A percentile compares a stretch with the other conserved stretches of the same genome.
These are phyloP conservation scores for Boechera divaricarpa DNA, from an alignment of 345 rosid genomes.

Conservation along the genomic window DNA sequence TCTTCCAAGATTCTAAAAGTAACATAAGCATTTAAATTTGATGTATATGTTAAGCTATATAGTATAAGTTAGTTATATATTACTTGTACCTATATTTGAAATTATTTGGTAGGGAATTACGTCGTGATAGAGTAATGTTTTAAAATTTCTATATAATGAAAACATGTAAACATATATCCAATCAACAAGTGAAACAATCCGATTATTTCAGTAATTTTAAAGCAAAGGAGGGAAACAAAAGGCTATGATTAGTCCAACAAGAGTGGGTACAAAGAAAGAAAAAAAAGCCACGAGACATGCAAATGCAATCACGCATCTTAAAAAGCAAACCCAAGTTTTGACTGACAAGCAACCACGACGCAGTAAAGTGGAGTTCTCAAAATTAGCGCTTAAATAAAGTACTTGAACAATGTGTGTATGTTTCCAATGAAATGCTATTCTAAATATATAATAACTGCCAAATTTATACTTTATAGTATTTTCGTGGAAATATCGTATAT, in stretches of 20 bases:
- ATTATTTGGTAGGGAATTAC: neutral
- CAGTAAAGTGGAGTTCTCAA: constrained; percentile 44
- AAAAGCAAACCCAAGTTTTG: constrained; percentile 39
- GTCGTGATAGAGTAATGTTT: neutral
- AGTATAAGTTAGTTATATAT: no score
- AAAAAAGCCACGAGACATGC: constrained; percentile 45
- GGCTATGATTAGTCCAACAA: constrained; percentile 46
- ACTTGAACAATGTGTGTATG: constrained; percentile 33
- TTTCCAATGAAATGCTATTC: constrained; percentile 30
- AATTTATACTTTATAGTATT: neutral
- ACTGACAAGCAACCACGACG: constrained; percentile 49
- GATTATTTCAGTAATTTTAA: constrained; percentile 28
- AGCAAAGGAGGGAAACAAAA: constrained; percentile 26
- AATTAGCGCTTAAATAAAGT: constrained; percentile 40
- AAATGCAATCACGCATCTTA: constrained; percentile 45
- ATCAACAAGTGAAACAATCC: neutral
- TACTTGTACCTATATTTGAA: neutral
- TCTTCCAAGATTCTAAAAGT: no score
- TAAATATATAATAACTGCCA: constrained; percentile 12
- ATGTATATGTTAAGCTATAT: no score
- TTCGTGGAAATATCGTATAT: constrained; percentile 7
- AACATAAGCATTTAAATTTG: no score
- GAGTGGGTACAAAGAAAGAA: constrained; percentile 25
- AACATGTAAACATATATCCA: constrained; percentile 16
- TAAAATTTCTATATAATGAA: neutral